Evolutionary conservation across 495 filamentous ascomycete species (phyloP).

Genomic region (Penicillium verhagenii): DNA sequence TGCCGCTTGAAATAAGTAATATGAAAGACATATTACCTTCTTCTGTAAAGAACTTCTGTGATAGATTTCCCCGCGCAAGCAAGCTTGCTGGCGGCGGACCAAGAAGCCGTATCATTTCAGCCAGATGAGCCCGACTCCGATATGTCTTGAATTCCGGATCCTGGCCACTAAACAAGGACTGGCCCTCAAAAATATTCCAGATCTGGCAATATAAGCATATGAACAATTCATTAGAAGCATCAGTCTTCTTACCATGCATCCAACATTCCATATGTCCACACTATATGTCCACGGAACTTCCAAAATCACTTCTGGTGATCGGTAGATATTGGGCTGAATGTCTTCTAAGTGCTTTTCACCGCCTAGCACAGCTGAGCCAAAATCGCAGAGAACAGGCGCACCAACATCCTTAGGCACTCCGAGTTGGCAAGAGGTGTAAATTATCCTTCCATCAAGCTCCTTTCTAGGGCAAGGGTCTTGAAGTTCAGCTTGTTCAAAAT

Average conservation of each 20-base stretch:
- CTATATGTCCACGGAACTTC: slow-evolving; percentile 36
- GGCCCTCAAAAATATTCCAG: slow-evolving; percentile 32
- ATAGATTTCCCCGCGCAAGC: slow-evolving; percentile 24
- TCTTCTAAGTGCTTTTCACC: slow-evolving; percentile 17
- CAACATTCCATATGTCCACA: slow-evolving; percentile 46
- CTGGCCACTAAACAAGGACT: slow-evolving; percentile 26
- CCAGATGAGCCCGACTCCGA: slow-evolving; percentile 39
- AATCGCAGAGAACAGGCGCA: slow-evolving; percentile 27
- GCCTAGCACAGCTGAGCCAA: slow-evolving; percentile 22
- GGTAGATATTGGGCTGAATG: slow-evolving; percentile 40
- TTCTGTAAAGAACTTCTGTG: slow-evolving; percentile 13
- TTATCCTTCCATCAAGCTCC: slow-evolving; percentile 26
- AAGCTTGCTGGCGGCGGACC: slow-evolving; percentile 40
- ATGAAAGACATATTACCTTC: slow-evolving; percentile 17
- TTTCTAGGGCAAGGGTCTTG: slow-evolving; percentile 30
- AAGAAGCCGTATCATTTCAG: slow-evolving; percentile 41
- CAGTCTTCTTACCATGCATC: slow-evolving; percentile 38
- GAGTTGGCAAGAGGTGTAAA: slow-evolving; percentile 28
- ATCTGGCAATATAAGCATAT: slow-evolving; percentile 16
- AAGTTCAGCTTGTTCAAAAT: slow-evolving; percentile 30
- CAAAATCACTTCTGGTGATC: slow-evolving; percentile 44
- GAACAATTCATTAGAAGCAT: neutral
- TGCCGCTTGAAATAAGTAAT: neutral
- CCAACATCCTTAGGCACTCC: slow-evolving; percentile 15
- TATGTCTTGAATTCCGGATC: slow-evolving; percentile 29